Percentiles rank a stretch among this genome's conserved stretches.
Evolutionary conservation across 2,329 filamentous ascomycete species (phyloP).

Genomic region (Zasmidium cellare): DNA sequence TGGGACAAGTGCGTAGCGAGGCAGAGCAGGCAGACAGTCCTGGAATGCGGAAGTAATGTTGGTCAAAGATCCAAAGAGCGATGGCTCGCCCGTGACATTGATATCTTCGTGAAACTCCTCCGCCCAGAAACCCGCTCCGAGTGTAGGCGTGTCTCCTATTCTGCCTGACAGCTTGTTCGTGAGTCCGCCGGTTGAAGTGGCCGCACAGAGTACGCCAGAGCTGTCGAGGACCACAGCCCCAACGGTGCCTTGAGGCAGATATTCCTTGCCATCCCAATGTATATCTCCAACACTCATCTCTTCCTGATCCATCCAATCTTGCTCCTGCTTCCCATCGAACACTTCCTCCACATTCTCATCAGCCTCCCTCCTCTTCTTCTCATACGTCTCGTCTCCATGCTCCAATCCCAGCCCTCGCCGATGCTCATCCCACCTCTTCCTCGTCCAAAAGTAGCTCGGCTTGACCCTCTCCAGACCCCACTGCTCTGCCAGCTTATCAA

Average conservation of each 20-base stretch:
- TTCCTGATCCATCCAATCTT: not conserved
- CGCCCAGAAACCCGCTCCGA: slow-evolving; percentile 87
- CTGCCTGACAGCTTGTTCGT: slow-evolving; percentile 87
- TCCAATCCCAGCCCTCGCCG: slow-evolving; percentile 55
- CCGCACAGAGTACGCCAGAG: slow-evolving; percentile 70
- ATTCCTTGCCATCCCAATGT: slow-evolving; percentile 61
- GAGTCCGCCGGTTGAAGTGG: slow-evolving; percentile 70
- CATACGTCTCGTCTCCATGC: slow-evolving; percentile 38
- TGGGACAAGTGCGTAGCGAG: slow-evolving; percentile 19
- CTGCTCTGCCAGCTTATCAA: slow-evolving; percentile 65
- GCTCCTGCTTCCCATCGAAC: not conserved
- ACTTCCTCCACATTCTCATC: slow-evolving; percentile 22
- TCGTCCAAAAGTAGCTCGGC: slow-evolving; percentile 75
- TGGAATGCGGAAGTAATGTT: slow-evolving; percentile 8
- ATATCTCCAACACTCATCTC: slow-evolving; percentile 6
- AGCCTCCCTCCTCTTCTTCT: slow-evolving; percentile 42
- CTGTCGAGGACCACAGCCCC: slow-evolving; percentile 79
- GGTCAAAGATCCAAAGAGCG: not conserved
- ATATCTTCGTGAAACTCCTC: slow-evolving; percentile 67
- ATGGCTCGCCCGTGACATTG: not conserved
- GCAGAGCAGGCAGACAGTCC: slow-evolving; percentile 27
- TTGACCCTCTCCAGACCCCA: slow-evolving; percentile 73
- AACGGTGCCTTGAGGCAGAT: slow-evolving; percentile 79
- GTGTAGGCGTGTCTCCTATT: slow-evolving; percentile 80
- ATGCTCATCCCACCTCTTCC: slow-evolving; percentile 78